Evolutionary conservation across 129 eudicot genomes (phyloP), one percentile per base, ranked within the genome.

Genomic region (Lactuca saligna): DNA sequence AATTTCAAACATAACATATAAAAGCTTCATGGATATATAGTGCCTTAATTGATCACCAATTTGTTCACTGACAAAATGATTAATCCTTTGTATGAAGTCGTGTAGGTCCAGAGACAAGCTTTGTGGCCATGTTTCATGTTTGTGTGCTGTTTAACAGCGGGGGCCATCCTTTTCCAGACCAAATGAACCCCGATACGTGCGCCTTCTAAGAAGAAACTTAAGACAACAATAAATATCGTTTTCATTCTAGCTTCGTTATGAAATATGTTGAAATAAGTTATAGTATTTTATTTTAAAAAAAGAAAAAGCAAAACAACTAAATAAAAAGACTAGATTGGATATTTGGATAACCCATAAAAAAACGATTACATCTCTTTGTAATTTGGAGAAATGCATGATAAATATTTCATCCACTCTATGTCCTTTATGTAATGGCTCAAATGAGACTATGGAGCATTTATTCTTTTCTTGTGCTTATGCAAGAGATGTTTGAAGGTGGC

Each of bases 111-210:
- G 54, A 37, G 54, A 55, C 73, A 54, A 62, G 38, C n/a, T 8
- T 72, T 72, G 69, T 72, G 76, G 44, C 42, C 17, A 20, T 72
- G 70, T 54, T 62, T 73, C 17, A 20, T 72, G 70, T 54, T 62
- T 73, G 70, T 73, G 63, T 73, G 51, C 56, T 54, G 49, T 54
- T 67, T 37, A 37, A 68, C 29, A 37, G 5, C 7, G 32, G 25
- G 25, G 46, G 17, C 32, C 72, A 67, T 53, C 53, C 16, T 54
- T 73, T 73, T 54, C 14, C 57, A 64, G 71, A 73, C 78, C 68
- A 73, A 62, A 31, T 4, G 50, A 71, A 71, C 68, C 51, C 60
- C 39, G 35, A 48, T 46, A 44, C 61, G 60, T 60, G 38, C 46
- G 59, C 37, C 9, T 71, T 71, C 37, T 71, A 38, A 35, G 38